Evolutionary conservation across 495 filamentous ascomycete genomes (phyloP).

Genomic region (Penicillium bovifimosum): DNA sequence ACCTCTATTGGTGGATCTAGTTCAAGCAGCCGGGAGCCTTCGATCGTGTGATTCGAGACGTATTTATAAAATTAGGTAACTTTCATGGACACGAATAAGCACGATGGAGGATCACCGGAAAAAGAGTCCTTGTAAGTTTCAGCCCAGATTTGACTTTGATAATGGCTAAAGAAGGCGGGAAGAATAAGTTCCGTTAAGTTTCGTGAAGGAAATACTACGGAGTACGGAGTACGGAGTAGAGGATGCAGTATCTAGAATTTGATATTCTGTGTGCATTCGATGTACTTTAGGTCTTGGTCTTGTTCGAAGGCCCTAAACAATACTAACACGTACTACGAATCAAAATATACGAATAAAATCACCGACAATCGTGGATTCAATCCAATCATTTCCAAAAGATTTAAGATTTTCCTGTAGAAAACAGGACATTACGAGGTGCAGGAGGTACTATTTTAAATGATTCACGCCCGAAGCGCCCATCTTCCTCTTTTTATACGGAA

Average conservation of each 20-base stretch:
- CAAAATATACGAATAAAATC: not conserved
- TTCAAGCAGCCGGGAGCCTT: not conserved
- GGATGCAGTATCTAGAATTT: too few species aligned
- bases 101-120: not conserved
- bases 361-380: not conserved
- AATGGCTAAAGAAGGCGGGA: not conserved
- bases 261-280: not conserved
- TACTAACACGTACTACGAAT: not conserved
- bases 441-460: not conserved
- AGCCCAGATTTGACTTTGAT: too few species aligned
- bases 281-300: too few species aligned
- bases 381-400: not conserved
- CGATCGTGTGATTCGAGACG: not conserved
- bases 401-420: not conserved
- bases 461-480: constrained; percentile 9
- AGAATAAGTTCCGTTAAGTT: not conserved
- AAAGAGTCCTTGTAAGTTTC: not conserved
- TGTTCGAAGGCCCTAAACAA: too few species aligned
- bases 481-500: constrained; percentile 5
- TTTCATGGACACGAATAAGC: not conserved
- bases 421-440: not conserved
- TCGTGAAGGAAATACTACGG: not conserved
- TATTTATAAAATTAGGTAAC: not conserved
- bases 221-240: too few species aligned
- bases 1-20: constrained; percentile 17